Percentiles rank a stretch among this genome's conserved stretches.
Conservation (phyloP, 1,284 basidiomycete species). For the Microbotryum violaceum region DNA sequence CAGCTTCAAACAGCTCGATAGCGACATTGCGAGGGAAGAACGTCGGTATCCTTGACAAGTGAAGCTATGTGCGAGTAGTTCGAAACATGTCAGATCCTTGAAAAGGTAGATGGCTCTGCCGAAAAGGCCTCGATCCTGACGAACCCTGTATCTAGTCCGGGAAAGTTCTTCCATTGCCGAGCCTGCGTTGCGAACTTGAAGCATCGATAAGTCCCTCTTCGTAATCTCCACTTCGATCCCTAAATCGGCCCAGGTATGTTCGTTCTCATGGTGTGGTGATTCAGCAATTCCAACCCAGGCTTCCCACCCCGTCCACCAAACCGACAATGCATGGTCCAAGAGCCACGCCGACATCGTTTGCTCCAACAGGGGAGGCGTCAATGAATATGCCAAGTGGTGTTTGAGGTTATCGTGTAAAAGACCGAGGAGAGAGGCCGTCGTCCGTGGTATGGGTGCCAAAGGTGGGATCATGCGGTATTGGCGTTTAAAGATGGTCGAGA, state of each 20-base stretch:
- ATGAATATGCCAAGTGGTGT: background rate
- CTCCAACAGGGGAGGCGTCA: slow-evolving; percentile 1
- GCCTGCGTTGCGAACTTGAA: background rate
- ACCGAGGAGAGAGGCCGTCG: slow-evolving; percentile 1
- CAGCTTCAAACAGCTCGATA: slow-evolving; percentile 12
- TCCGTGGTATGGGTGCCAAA: background rate
- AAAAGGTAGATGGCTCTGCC: too few relatives aligned
- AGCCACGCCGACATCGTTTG: slow-evolving; percentile 7
- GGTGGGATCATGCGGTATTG: background rate
- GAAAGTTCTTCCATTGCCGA: background rate
- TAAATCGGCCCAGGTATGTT: background rate
- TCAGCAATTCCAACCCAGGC: background rate
- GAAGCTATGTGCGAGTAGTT: background rate
- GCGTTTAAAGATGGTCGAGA: slow-evolving; percentile 1
- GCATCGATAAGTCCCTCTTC: background rate
- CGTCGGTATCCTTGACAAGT: background rate
- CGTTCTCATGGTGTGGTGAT: background rate
- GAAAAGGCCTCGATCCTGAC: background rate
- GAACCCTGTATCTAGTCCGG: background rate
- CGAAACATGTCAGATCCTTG: background rate
- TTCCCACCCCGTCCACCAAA: slow-evolving; percentile 3
- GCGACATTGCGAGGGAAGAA: slow-evolving; percentile 4
- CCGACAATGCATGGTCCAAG: background rate
- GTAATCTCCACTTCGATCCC: slow-evolving; percentile 1
- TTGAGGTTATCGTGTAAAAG: background rate